Evolutionary conservation across 1,284 basidiomycete species (phyloP).

Genomic region (Moesziomyces sp.): DNA sequence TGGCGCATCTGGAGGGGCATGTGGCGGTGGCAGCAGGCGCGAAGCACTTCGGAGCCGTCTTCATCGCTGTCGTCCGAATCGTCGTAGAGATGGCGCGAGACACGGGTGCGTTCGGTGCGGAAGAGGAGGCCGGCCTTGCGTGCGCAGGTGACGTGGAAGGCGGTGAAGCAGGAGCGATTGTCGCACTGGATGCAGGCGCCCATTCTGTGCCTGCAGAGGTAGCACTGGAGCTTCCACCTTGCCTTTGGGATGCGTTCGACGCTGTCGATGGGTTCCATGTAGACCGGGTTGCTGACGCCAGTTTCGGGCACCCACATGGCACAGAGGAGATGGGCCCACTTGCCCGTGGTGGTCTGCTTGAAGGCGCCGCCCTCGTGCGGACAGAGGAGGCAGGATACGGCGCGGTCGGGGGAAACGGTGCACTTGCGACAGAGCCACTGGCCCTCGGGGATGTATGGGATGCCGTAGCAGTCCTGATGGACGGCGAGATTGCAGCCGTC

Average conservation of each 20-base stretch:
- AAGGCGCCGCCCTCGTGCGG: constrained; percentile 98
- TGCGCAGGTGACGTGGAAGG: constrained; percentile 96
- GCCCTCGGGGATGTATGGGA: constrained; percentile 98
- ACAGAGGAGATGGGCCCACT: constrained; percentile 96
- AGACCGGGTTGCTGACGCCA: constrained; percentile 90
- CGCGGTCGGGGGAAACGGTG: constrained; percentile 94
- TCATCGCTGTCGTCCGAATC: constrained; percentile 48
- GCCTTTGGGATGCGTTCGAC: constrained; percentile 88
- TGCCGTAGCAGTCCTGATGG: constrained; percentile 99
- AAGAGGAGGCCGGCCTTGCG: constrained; percentile 69
- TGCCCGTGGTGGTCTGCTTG: constrained; percentile 92
- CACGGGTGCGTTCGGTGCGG: constrained; percentile 50
- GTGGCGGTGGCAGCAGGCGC: constrained; percentile 64
- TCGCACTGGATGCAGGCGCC: constrained; percentile 98
- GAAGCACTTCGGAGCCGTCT: constrained; percentile 41
- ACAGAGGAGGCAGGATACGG: constrained; percentile 91
- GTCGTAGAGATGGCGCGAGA: constrained; percentile 45
- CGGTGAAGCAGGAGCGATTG: constrained; percentile 87
- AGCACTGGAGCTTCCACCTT: constrained; percentile 90
- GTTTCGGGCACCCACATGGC: constrained; percentile 99
- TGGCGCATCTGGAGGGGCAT: constrained; percentile 46
- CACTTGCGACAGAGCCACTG: constrained; percentile 99
- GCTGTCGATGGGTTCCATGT: constrained; percentile 98
- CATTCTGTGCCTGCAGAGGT: constrained; percentile 80
- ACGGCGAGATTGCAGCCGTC: constrained; percentile 99